Conservation (phyloP, 2,329 filamentous ascomycete species). For the Clonostachys byssicola region DNA sequence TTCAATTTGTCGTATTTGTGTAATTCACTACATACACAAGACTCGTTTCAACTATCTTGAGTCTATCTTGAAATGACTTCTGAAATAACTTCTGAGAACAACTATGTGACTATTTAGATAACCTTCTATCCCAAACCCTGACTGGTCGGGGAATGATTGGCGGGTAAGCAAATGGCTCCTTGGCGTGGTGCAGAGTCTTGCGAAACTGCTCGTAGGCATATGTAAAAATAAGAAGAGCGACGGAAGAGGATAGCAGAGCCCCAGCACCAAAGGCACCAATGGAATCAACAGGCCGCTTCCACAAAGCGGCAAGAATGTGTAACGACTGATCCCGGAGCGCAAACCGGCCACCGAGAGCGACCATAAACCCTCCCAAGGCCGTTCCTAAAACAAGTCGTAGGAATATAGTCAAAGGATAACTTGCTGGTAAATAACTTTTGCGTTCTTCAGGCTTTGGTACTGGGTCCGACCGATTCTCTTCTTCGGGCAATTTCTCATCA, state of each 20-base stretch:
- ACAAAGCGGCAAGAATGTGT: background rate
- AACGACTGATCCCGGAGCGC: background rate
- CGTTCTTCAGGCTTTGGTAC: no score
- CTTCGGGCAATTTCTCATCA: background rate
- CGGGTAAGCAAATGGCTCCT: constrained; percentile 2
- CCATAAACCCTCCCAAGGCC: background rate
- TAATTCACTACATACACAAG: no score
- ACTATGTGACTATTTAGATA: no score
- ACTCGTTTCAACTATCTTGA: no score
- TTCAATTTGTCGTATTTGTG: no score
- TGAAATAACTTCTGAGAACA: background rate
- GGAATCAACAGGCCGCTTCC: background rate
- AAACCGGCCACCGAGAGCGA: background rate
- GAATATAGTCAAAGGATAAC: no score
- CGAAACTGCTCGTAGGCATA: background rate
- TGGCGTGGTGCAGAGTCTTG: constrained; percentile 1
- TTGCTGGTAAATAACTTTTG: no score
- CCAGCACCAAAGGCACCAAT: background rate
- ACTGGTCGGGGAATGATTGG: background rate
- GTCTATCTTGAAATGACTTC: no score
- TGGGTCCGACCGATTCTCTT: background rate
- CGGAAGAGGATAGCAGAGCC: background rate
- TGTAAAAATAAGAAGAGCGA: background rate
- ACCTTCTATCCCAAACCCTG: background rate
- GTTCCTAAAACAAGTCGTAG: background rate